A percentile compares a stretch with the other conserved stretches of the same genome.
Evolutionary conservation across 2,329 filamentous ascomycete species (phyloP).

Genomic region (Botrytis byssoidea): DNA sequence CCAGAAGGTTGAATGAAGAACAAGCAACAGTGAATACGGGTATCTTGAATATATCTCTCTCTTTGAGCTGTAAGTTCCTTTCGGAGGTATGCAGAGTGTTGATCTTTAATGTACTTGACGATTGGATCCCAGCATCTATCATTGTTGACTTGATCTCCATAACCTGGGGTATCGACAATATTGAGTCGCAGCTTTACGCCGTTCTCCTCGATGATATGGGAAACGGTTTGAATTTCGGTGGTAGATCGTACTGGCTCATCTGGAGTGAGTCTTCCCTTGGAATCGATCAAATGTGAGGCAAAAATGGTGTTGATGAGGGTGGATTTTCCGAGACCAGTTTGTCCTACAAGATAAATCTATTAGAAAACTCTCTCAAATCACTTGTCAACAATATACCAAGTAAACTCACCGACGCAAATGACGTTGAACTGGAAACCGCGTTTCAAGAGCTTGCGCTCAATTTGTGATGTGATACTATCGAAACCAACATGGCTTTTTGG

Average conservation of each 20-base stretch:
- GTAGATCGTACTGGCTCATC: conserved; percentile 93
- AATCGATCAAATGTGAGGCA: conserved; percentile 98
- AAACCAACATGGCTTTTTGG: conserved; percentile 99
- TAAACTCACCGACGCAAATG: conserved; percentile 90
- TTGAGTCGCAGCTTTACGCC: conserved; percentile 95
- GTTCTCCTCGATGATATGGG: conserved; percentile 99
- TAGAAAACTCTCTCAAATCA: conserved; percentile 24
- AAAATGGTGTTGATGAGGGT: conserved; percentile 99
- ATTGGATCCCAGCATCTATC: conserved; percentile 99
- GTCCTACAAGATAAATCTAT: conserved; percentile 57
- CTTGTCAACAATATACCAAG: not conserved
- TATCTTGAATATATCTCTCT: conserved; percentile 99
- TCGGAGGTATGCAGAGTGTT: conserved; percentile 97
- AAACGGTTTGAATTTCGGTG: conserved; percentile 96
- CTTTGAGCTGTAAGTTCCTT: conserved; percentile 99
- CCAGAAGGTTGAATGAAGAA: conserved; percentile 99
- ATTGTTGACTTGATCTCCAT: conserved; percentile 99
- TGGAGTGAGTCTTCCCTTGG: conserved; percentile 89
- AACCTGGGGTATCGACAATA: conserved; percentile 98
- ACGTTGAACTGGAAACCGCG: conserved; percentile 99
- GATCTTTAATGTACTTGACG: conserved; percentile 99
- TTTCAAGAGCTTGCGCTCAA: conserved; percentile 99
- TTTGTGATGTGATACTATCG: conserved; percentile 99
- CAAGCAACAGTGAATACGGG: conserved; percentile 97
- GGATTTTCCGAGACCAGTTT: conserved; percentile 98